These are phyloP conservation scores for Boletus mariae DNA, from an alignment of 1,284 basidiomycete genomes.

Conservation along the genomic window DNA sequence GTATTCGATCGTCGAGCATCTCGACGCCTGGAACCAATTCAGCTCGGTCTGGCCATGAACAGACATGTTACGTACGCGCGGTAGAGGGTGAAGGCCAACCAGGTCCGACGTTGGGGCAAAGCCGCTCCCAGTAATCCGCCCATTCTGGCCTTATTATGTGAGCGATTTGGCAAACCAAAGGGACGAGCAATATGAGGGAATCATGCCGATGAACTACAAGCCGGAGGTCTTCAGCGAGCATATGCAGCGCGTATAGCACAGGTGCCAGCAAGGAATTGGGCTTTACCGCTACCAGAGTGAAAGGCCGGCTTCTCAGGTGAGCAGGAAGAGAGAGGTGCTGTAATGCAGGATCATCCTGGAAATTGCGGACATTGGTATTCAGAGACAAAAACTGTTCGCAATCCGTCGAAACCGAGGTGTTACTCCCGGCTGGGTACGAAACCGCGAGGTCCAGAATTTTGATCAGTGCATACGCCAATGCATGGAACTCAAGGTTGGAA, in stretches of 20 bases:
- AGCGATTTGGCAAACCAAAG: conserved; percentile 67
- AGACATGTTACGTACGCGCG: conserved; percentile 38
- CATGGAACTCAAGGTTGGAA: conserved; percentile 52
- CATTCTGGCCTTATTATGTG: conserved; percentile 70
- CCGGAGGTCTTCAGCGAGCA: conserved; percentile 69
- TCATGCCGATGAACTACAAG: conserved; percentile 51
- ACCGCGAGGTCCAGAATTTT: conserved; percentile 44
- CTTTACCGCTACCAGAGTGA: conserved; percentile 19
- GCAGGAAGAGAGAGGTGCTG: conserved; percentile 43
- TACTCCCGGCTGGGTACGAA: conserved; percentile 8
- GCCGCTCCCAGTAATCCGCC: conserved; percentile 84
- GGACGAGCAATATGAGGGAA: conserved; percentile 57
- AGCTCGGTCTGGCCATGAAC: neutral
- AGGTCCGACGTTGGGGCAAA: conserved; percentile 58
- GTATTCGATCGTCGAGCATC: conserved; percentile 59
- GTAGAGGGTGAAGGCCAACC: conserved; percentile 52
- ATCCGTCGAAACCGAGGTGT: conserved; percentile 9
- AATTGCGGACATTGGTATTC: conserved; percentile 42
- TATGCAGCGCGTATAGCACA: conserved; percentile 69
- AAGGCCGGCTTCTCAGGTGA: conserved; percentile 25
- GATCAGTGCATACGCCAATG: conserved; percentile 50
- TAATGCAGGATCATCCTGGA: conserved; percentile 58
- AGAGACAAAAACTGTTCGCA: conserved; percentile 34
- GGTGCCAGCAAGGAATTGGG: conserved; percentile 46
- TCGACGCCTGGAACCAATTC: conserved; percentile 36